Conservation (phyloP, 2,329 filamentous ascomycete genomes). For the Aspergillus floridensis region DNA sequence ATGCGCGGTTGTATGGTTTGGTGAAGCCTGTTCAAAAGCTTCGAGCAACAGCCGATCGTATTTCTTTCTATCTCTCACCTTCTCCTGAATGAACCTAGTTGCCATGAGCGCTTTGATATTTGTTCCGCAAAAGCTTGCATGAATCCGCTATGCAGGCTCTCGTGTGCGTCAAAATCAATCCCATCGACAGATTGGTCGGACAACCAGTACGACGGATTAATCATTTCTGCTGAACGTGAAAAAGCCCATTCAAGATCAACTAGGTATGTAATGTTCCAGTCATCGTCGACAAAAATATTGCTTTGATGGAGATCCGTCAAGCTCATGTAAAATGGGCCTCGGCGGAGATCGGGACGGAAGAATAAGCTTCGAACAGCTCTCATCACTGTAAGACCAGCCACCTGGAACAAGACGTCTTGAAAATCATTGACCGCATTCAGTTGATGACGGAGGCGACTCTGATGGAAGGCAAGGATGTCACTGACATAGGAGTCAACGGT, state of each 20-base stretch:
- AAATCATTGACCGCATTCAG: slow-evolving; percentile 24
- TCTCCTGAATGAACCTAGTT: slow-evolving; percentile 16
- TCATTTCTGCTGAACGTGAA: slow-evolving; percentile 24
- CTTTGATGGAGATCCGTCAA: slow-evolving; percentile 39
- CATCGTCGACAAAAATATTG: slow-evolving; percentile 26
- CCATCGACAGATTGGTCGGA: slow-evolving; percentile 19
- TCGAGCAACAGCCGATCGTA: slow-evolving; percentile 18
- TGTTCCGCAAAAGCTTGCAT: background rate
- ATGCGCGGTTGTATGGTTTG: no score
- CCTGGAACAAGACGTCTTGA: slow-evolving; percentile 16
- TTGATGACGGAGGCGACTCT: slow-evolving; percentile 16
- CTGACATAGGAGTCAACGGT: slow-evolving; percentile 4
- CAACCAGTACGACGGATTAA: slow-evolving; percentile 27
- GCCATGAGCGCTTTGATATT: background rate
- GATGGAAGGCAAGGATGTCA: slow-evolving; percentile 2
- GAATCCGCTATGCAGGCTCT: slow-evolving; percentile 3
- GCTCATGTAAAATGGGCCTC: slow-evolving; percentile 33
- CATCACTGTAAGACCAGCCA: slow-evolving; percentile 27
- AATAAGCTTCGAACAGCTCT: slow-evolving; percentile 26
- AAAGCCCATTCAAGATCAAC: slow-evolving; percentile 27
- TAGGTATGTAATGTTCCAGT: slow-evolving; percentile 24
- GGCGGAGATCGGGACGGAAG: slow-evolving; percentile 29
- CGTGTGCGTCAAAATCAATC: slow-evolving; percentile 11
- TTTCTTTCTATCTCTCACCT: slow-evolving; percentile 21
- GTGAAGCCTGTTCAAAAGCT: slow-evolving; percentile 3